Evolutionary conservation across 2,329 filamentous ascomycete species (phyloP).

Genomic region (Rachicladosporium sp.): DNA sequence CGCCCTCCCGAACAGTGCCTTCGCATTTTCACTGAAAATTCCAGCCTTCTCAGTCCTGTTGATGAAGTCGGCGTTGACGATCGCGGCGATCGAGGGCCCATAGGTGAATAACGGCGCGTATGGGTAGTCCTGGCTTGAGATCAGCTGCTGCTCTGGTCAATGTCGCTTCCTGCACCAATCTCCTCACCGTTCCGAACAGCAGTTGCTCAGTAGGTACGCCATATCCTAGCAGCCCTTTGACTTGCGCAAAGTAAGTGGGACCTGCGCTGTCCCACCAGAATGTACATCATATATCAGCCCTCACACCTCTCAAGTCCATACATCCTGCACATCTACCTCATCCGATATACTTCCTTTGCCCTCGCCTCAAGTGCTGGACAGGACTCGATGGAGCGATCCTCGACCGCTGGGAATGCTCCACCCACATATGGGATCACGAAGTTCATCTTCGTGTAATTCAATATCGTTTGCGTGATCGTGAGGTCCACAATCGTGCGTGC

Average conservation of each 20-base stretch:
- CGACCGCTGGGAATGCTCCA: conserved; percentile 29
- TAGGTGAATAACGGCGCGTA: conserved; percentile 7
- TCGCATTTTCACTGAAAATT: conserved; percentile 3
- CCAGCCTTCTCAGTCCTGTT: conserved; percentile 3
- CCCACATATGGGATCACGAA: conserved; percentile 36
- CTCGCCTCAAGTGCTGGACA: conserved; percentile 14
- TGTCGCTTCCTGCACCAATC: background rate
- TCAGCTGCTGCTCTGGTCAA: background rate
- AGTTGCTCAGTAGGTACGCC: conserved; percentile 20
- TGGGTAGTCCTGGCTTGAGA: conserved; percentile 5
- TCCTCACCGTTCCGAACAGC: conserved; percentile 25
- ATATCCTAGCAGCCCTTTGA: conserved; percentile 24
- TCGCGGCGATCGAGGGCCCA: conserved; percentile 4
- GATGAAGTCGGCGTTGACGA: conserved; percentile 6
- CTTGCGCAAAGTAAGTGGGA: conserved; percentile 25
- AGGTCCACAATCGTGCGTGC: conserved; percentile 34
- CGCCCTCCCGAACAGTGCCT: background rate
- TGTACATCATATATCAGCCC: background rate
- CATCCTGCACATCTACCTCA: background rate
- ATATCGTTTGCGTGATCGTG: conserved; percentile 31
- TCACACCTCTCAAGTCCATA: background rate
- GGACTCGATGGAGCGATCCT: conserved; percentile 29
- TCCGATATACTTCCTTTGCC: conserved; percentile 8
- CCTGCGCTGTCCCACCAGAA: conserved; percentile 29
- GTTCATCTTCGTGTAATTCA: conserved; percentile 30